Evolutionary conservation across 2,329 filamentous ascomycete species (phyloP).

Genomic region (Sarocladiaceae sp.): DNA sequence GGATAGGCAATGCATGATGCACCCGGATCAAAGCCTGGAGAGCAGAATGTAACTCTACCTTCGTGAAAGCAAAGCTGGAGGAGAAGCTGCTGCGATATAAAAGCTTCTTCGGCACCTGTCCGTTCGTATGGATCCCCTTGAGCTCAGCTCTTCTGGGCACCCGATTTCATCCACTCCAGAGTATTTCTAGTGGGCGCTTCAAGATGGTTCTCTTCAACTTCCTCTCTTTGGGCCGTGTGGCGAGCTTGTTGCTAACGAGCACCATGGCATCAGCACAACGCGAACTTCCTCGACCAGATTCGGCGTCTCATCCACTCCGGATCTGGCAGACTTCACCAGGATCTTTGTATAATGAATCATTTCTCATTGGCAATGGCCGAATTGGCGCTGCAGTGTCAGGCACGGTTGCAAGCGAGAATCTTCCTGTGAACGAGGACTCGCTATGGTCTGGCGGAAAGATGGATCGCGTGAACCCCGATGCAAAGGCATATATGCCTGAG

Average conservation of each 20-base stretch:
- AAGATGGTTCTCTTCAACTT: background rate
- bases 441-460: conserved; percentile 42
- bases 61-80: background rate
- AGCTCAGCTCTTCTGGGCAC: background rate
- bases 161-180: background rate
- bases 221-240: background rate
- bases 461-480: conserved; percentile 34
- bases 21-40: background rate
- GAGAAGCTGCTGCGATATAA: background rate
- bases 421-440: conserved; percentile 42
- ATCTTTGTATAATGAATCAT: conserved; percentile 24
- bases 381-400: conserved; percentile 38
- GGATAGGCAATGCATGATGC: background rate
- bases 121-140: background rate
- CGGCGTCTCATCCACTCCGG: background rate
- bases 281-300: background rate
- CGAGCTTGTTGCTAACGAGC: background rate
- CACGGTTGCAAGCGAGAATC: conserved; percentile 34
- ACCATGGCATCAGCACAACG: background rate
- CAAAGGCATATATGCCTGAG: conserved; percentile 14
- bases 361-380: conserved; percentile 47
- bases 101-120: background rate
- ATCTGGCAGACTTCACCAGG: conserved; percentile 6
- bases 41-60: background rate
- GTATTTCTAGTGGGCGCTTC: background rate